phyloP scores from a whole-genome alignment of 768 basidiomycete genomes.

The Russula earlei region DNA sequence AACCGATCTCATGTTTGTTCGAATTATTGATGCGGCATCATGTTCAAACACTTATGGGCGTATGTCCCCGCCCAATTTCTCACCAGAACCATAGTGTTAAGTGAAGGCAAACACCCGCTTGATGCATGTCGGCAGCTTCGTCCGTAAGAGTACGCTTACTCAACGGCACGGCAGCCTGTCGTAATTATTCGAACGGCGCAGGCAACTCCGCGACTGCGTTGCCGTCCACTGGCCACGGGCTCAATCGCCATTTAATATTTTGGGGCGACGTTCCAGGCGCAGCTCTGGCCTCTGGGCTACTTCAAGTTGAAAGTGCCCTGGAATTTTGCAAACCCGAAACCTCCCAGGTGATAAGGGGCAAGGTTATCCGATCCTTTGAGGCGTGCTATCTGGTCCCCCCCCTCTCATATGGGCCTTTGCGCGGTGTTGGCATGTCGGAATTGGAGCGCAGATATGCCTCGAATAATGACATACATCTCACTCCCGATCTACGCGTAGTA shows the following conservation, averaged over 20 bases:
- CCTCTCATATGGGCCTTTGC: not conserved
- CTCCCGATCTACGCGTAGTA: not conserved
- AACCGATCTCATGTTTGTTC: not conserved
- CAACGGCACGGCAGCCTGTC: not conserved
- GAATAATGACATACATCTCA: not conserved
- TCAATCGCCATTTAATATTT: not conserved
- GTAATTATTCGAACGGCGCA: not conserved
- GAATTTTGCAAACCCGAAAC: not conserved
- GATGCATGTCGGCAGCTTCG: not conserved
- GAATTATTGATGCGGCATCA: not conserved
- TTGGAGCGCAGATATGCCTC: not conserved
- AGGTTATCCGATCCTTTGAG: constrained; percentile 4
- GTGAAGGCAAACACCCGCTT: not conserved
- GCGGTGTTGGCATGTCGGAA: not conserved
- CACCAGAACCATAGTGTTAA: not conserved
- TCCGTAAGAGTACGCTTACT: not conserved
- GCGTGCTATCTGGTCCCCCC: not conserved
- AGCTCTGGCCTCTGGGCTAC: not conserved
- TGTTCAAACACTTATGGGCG: not conserved
- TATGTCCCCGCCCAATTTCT: not conserved
- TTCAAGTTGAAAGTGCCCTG: not conserved
- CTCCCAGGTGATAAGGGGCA: not conserved
- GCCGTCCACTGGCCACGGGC: not conserved
- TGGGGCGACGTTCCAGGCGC: not conserved
- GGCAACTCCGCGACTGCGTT: not conserved